Evolutionary conservation across 1,284 basidiomycete species (phyloP).

Genomic region (Trichosporon coremiiforme): DNA sequence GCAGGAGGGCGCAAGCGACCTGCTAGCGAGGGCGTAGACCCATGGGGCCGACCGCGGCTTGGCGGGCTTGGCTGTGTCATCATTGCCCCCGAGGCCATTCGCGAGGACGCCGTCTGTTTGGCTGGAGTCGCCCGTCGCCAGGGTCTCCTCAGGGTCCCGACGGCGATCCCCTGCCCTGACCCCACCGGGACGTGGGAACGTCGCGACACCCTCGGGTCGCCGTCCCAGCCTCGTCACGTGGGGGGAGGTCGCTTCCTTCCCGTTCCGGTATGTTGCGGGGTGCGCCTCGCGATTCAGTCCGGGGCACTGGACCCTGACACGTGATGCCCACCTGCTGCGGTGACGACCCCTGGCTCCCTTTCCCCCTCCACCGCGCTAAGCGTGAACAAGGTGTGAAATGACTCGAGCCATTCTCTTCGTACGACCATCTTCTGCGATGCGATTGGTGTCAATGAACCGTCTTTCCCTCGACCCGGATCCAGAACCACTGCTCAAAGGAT

Average conservation of each 20-base stretch:
- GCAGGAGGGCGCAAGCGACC: not conserved
- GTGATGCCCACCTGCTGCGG: constrained; percentile 9
- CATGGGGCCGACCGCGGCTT: not conserved
- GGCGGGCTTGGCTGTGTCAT: not conserved
- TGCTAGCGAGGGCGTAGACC: not conserved
- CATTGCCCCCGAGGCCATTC: not conserved
- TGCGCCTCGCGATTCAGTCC: not conserved
- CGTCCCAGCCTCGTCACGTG: not conserved
- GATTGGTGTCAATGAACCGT: no score
- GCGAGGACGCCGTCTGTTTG: not conserved
- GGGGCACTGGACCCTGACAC: not conserved
- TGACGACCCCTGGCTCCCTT: not conserved
- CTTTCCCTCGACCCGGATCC: no score
- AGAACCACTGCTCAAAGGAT: not conserved
- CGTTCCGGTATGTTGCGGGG: not conserved
- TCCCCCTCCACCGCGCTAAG: not conserved
- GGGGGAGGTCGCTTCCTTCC: not conserved
- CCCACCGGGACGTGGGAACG: constrained; percentile 2
- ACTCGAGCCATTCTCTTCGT: no score
- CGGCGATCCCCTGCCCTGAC: constrained; percentile 12
- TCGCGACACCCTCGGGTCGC: not conserved
- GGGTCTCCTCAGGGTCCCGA: not conserved
- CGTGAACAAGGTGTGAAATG: no score
- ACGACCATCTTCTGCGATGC: no score
- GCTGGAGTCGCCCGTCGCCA: not conserved